Percentiles rank a stretch among this genome's conserved stretches.
Evolutionary conservation across 495 filamentous ascomycete genomes (phyloP).

Genomic region (Aspergillus diversus): DNA sequence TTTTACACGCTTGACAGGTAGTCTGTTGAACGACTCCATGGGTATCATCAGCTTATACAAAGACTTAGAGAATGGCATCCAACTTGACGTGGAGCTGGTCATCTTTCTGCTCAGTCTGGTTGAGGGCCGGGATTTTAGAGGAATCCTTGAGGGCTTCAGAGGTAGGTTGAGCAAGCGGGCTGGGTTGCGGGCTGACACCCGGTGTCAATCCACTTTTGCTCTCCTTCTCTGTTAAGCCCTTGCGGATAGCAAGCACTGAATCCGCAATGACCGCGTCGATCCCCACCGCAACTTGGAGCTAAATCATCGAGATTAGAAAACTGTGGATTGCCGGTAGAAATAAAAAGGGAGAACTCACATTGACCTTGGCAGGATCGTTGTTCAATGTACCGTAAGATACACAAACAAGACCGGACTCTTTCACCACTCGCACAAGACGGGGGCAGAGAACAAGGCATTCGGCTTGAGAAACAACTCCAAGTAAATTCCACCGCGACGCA

Average conservation of each 20-base stretch:
- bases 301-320: conserved; percentile 18
- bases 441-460: conserved; percentile 87
- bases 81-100: conserved; percentile 24
- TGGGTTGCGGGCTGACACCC: conserved; percentile 28
- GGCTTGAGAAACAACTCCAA: conserved; percentile 84
- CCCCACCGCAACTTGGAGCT: conserved; percentile 91
- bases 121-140: conserved; percentile 36
- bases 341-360: conserved; percentile 56
- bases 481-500: conserved; percentile 88
- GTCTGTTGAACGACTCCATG: neutral
- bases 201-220: conserved; percentile 32
- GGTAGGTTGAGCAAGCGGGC: conserved; percentile 32
- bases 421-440: conserved; percentile 81
- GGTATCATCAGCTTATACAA: neutral
- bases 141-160: conserved; percentile 30
- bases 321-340: too few species aligned
- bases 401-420: too few species aligned
- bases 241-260: conserved; percentile 80
- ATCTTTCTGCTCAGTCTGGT: conserved; percentile 30
- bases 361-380: conserved; percentile 81
- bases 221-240: conserved; percentile 61
- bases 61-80: conserved; percentile 15
- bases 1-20: conserved; percentile 1
- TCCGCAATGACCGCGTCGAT: conserved; percentile 98
- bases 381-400: conserved; percentile 89